These are phyloP conservation scores for Candida orba DNA, from an alignment of 805 yeast genomes.

Conservation along the genomic window DNA sequence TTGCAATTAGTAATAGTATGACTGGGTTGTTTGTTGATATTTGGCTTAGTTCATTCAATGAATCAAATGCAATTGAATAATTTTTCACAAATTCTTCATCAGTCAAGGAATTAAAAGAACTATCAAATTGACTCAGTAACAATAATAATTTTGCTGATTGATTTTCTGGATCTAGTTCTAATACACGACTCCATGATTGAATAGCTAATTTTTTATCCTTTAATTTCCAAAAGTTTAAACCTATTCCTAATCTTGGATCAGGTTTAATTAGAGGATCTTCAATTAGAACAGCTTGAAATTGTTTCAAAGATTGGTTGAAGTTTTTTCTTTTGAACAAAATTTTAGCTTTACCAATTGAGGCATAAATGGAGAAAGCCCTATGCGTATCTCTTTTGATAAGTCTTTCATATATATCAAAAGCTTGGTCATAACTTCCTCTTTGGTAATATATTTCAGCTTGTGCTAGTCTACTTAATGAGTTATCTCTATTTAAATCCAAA, in stretches of 20 bases:
- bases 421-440: slow-evolving; percentile 59
- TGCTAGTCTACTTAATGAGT: slow-evolving; percentile 50
- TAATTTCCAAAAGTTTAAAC: slow-evolving; percentile 87
- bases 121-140: slow-evolving; percentile 61
- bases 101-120: slow-evolving; percentile 48
- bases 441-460: slow-evolving; percentile 59
- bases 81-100: slow-evolving; percentile 50
- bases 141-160: slow-evolving; percentile 58
- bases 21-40: slow-evolving; percentile 47
- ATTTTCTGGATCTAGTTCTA: slow-evolving; percentile 56
- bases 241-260: slow-evolving; percentile 92
- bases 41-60: slow-evolving; percentile 29
- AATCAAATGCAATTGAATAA: slow-evolving; percentile 53
- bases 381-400: slow-evolving; percentile 39
- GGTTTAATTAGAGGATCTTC: slow-evolving; percentile 75
- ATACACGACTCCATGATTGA: slow-evolving; percentile 74
- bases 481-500: slow-evolving; percentile 35
- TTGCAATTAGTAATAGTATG: slow-evolving; percentile 57
- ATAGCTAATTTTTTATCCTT: slow-evolving; percentile 72
- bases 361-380: slow-evolving; percentile 61
- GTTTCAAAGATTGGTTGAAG: slow-evolving; percentile 63
- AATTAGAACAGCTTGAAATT: slow-evolving; percentile 77
- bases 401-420: slow-evolving; percentile 60
- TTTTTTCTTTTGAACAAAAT: slow-evolving; percentile 65
- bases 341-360: slow-evolving; percentile 80